A percentile compares a stretch with the other conserved stretches of the same genome.
Evolutionary conservation across 768 basidiomycete species (phyloP).

Genomic region (Hygrophoropsis aurantiaca): DNA sequence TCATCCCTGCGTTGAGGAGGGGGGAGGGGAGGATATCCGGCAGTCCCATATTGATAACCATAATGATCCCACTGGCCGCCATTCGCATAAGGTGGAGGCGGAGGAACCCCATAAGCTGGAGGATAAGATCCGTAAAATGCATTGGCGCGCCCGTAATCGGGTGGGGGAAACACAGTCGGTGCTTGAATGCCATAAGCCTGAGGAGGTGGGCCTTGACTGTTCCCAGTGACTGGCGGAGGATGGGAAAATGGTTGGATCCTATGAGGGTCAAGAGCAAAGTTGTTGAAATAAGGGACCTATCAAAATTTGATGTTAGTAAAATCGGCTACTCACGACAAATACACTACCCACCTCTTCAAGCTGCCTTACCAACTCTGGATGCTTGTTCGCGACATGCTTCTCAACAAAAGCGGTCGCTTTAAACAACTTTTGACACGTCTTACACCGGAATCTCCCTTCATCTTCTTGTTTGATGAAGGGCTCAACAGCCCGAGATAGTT

Average conservation of each 20-base stretch:
- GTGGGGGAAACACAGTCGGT: constrained; percentile 49
- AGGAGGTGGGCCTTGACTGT: constrained; percentile 71
- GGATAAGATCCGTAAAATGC: constrained; percentile 40
- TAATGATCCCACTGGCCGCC: constrained; percentile 48
- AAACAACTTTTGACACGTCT: constrained; percentile 95
- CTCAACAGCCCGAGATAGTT: constrained; percentile 75
- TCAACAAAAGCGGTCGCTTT: constrained; percentile 96
- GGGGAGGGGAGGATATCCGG: constrained; percentile 33
- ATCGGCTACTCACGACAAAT: constrained; percentile 6
- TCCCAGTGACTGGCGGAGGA: constrained; percentile 68
- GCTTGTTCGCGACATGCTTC: constrained; percentile 96
- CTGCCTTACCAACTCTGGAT: constrained; percentile 77
- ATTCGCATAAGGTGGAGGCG: constrained; percentile 38
- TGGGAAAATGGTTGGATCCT: constrained; percentile 85
- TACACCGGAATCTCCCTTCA: constrained; percentile 95
- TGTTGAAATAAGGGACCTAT: constrained; percentile 89
- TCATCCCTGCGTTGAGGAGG: constrained; percentile 58
- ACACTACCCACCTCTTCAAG: constrained; percentile 73
- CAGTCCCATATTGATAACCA: constrained; percentile 39
- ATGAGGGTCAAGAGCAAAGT: constrained; percentile 94
- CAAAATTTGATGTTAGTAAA: constrained; percentile 17
- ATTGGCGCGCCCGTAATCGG: constrained; percentile 41
- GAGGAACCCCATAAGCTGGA: constrained; percentile 28
- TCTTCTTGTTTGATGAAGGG: constrained; percentile 92
- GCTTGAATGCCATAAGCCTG: constrained; percentile 84